Conservation (phyloP, 129 eudicot genomes). For the Pseudognaphalium luteoalbum region DNA sequence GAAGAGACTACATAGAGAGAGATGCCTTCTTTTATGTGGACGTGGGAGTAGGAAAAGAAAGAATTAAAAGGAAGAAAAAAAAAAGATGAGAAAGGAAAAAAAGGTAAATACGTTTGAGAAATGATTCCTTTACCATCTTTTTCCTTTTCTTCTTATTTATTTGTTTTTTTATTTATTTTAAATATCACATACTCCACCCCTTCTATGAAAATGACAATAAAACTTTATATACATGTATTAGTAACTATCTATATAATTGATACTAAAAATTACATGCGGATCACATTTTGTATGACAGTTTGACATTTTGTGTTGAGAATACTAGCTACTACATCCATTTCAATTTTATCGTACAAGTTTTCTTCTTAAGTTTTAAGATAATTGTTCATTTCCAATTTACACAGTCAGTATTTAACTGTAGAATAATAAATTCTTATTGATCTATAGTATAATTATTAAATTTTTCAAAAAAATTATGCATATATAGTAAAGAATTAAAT, state of each 20-base stretch:
- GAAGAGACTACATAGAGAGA: conserved; percentile 33
- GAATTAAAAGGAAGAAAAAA: conserved; percentile 21
- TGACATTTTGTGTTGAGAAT: too few relatives aligned
- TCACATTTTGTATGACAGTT: not conserved
- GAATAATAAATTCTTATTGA: too few relatives aligned
- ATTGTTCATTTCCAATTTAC: too few relatives aligned
- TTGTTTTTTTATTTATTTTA: not conserved
- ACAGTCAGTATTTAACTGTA: too few relatives aligned
- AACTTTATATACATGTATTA: not conserved
- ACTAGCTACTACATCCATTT: too few relatives aligned
- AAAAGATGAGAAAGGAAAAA: conserved; percentile 37
- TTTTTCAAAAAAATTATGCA: too few relatives aligned
- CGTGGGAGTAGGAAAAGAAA: conserved; percentile 67
- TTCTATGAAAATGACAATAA: conserved; percentile 40
- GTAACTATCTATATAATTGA: not conserved
- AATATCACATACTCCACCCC: conserved; percentile 34
- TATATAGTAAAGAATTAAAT: too few relatives aligned
- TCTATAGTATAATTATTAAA: too few relatives aligned
- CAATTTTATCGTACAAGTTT: not conserved
- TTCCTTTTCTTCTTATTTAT: conserved; percentile 31
- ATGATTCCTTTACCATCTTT: conserved; percentile 45
- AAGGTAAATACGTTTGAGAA: conserved; percentile 38
- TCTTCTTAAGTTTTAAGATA: too few relatives aligned
- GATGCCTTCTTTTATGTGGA: conserved; percentile 57
- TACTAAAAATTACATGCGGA: not conserved